These are phyloP conservation scores for Pythium periplocum DNA, from an alignment of 352 stramenopile species.

Conservation along the genomic window DNA sequence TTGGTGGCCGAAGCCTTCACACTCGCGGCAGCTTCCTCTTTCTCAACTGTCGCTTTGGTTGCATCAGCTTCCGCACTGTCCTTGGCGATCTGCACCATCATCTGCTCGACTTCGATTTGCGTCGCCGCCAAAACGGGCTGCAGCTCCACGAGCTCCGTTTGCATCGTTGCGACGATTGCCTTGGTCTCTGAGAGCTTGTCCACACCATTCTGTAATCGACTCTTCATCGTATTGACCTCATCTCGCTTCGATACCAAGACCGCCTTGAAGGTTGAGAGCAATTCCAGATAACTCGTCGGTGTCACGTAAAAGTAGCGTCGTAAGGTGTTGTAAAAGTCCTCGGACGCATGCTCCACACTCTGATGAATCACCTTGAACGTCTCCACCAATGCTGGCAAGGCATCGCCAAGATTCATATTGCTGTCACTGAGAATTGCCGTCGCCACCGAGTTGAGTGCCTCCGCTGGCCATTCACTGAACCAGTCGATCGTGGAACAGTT, in stretches of 20 bases:
- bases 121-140: constrained; percentile 74
- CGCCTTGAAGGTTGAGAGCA: constrained; percentile 89
- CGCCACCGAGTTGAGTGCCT: constrained; percentile 79
- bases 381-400: constrained; percentile 56
- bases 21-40: constrained; percentile 84
- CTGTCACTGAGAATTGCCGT: constrained; percentile 81
- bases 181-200: constrained; percentile 85
- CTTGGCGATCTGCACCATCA: constrained; percentile 88
- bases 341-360: constrained; percentile 79
- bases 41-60: constrained; percentile 81
- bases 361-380: constrained; percentile 89
- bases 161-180: constrained; percentile 75
- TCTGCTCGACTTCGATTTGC: constrained; percentile 82
- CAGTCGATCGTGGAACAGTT: constrained; percentile 88
- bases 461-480: constrained; percentile 86
- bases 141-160: constrained; percentile 76
- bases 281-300: constrained; percentile 90
- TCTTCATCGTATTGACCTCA: constrained; percentile 87
- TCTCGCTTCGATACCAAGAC: constrained; percentile 88
- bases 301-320: constrained; percentile 92
- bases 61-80: constrained; percentile 88
- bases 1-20: constrained; percentile 84
- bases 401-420: constrained; percentile 57
- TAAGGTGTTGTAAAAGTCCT: constrained; percentile 84
- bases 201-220: constrained; percentile 78